A percentile compares a stretch with the other conserved stretches of the same genome.
Conservation (phyloP, 495 filamentous ascomycete species). For the Aspergillus panamensis region DNA sequence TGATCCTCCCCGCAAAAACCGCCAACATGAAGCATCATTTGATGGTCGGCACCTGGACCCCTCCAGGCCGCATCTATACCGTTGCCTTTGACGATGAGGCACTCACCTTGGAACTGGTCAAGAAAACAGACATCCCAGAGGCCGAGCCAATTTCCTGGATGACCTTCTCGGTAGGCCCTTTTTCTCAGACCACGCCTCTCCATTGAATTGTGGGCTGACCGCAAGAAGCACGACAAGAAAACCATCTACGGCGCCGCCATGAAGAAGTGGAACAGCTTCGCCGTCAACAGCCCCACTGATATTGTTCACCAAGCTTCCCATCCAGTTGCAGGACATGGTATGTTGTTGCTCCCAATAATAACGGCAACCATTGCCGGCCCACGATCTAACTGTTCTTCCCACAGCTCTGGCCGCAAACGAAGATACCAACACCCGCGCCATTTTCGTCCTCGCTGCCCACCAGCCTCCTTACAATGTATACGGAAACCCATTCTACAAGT, state of each 20-base stretch:
- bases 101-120: constrained; percentile 64
- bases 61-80: constrained; percentile 80
- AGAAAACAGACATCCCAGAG: constrained; percentile 72
- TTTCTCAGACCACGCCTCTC: not conserved
- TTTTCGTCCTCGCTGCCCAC: constrained; percentile 76
- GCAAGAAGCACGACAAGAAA: constrained; percentile 64
- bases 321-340: constrained; percentile 62
- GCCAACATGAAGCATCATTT: constrained; percentile 70
- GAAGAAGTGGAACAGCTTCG: constrained; percentile 85
- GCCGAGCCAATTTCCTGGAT: constrained; percentile 90
- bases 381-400: not conserved
- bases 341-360: constrained; percentile 17
- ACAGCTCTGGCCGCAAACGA: constrained; percentile 62
- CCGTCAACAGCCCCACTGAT: constrained; percentile 70
- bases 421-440: constrained; percentile 77
- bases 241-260: constrained; percentile 82
- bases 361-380: not conserved
- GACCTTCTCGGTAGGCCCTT: constrained; percentile 67
- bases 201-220: not conserved
- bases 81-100: constrained; percentile 78
- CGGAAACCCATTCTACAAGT: constrained; percentile 81
- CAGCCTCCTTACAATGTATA: constrained; percentile 77
- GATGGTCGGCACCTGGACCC: constrained; percentile 83
- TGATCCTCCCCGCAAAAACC: not conserved
- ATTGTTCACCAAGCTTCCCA: constrained; percentile 73